These are phyloP conservation scores for Podila minutissima DNA, from an alignment of 192 early-diverging fungal species.

Conservation along the genomic window DNA sequence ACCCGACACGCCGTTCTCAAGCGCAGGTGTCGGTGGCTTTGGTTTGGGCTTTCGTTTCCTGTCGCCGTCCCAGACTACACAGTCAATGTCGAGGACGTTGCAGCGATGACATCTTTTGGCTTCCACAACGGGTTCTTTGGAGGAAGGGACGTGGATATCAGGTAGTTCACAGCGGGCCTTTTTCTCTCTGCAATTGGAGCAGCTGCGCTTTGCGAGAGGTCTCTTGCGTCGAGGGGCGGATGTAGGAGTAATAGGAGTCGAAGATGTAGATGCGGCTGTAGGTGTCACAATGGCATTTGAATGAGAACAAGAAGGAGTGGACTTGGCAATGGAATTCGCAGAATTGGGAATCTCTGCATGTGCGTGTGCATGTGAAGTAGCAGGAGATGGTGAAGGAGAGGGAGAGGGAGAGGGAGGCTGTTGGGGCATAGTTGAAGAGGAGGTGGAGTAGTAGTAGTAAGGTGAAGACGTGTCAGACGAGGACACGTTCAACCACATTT, in stretches of 20 bases:
- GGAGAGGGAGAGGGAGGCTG: too few relatives aligned
- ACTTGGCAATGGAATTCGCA: too few relatives aligned
- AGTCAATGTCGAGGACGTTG: slow-evolving; percentile 21
- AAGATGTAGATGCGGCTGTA: slow-evolving; percentile 1
- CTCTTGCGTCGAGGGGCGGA: slow-evolving; percentile 5
- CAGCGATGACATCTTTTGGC: slow-evolving; percentile 38
- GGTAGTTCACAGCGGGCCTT: slow-evolving; percentile 33
- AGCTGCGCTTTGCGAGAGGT: slow-evolving; percentile 31
- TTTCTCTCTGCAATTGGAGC: slow-evolving; percentile 26
- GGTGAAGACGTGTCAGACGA: too few relatives aligned
- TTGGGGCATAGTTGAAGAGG: too few relatives aligned
- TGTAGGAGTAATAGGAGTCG: not conserved
- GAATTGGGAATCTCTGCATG: too few relatives aligned
- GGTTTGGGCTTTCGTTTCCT: slow-evolving; percentile 24
- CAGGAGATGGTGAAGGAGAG: not conserved
- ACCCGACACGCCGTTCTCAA: not conserved
- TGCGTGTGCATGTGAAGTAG: too few relatives aligned
- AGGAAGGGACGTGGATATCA: slow-evolving; percentile 24
- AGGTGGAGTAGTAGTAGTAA: too few relatives aligned
- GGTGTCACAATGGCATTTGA: not conserved
- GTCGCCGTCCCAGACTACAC: slow-evolving; percentile 37
- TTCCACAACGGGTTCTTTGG: slow-evolving; percentile 12
- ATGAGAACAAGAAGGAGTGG: not conserved
- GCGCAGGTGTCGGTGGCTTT: not conserved
- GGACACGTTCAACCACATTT: too few relatives aligned